Base-by-base conservation (phyloP, 345 rosid species). In the Citrus cavaleriei region DNA sequence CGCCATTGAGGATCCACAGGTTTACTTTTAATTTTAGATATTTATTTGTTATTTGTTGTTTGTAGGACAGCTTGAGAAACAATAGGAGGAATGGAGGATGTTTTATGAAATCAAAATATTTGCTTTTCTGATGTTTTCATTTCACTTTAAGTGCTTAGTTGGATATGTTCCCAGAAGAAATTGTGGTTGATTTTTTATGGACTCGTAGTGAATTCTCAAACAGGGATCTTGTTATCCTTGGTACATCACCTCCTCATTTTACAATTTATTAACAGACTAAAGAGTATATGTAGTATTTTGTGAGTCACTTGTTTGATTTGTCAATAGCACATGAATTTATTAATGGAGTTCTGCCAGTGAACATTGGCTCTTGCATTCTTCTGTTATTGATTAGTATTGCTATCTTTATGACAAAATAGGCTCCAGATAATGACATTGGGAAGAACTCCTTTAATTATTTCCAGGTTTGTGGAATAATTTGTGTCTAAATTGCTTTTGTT, bases 1-100 rank as follows among this genome's bases (percentile, higher is more conserved):
- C 82, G 87, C 97, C 84, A 93, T 95, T 22, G 96, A 95, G 84
- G 99, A 95, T 64, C 98, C 98, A 81, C 96, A 93, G 98, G 99
- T 93, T 61, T 76, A 69, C 68, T 72, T 81, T 51, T 73, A 25
- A n/a, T 72, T 81, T 51, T 75, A 30, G 32, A 65, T 61, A 3
- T 57, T 57, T 64, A 30, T 35, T 73, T 82, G 10, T 25, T 28
- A 5, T 68, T 10, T 49, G 19, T 13, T 71, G 10, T 46, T 37
- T 73, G 13, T 60, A 34, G 38, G 46, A n/a, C 57, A 68, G 55
- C 55, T 78, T 42, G 72, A 70, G 69, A 72, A 80, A n/a, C 57
- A 54, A 75, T 32, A 35, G 27, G 63, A 22, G 42, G 10, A 38
- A 38, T 38, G 42, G 42, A 38, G 63, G 46, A 30, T 73, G 7